These are phyloP conservation scores for Mitragyna speciosa DNA, from an alignment of 257 asterid species.

Conservation along the genomic window DNA sequence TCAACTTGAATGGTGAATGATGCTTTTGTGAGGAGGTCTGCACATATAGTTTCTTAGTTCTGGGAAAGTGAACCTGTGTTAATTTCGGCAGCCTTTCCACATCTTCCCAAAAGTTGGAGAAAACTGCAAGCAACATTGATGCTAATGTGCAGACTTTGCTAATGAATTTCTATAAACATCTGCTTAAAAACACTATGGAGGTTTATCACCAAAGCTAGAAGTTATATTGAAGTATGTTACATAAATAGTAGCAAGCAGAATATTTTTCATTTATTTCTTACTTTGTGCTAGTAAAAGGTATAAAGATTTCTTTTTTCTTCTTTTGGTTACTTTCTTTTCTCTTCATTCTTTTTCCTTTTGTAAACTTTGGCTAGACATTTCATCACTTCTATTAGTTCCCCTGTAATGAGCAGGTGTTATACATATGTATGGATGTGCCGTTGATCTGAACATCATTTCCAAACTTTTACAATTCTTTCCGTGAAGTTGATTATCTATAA, in stretches of 20 bases:
- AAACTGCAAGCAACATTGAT: too few species aligned
- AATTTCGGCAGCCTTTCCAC: too few species aligned
- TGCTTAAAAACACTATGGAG: too few species aligned
- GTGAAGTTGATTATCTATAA: not conserved
- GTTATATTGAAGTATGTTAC: too few species aligned
- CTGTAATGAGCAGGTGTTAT: not conserved
- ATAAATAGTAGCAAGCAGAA: not conserved
- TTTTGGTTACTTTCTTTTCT: not conserved
- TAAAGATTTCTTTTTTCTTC: not conserved
- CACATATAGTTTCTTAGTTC: too few species aligned
- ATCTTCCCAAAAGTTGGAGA: too few species aligned
- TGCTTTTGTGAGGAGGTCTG: not conserved
- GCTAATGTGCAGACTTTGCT: too few species aligned
- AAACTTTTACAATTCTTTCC: not conserved
- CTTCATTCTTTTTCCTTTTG: not conserved
- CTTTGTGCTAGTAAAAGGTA: not conserved
- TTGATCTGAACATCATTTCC: not conserved
- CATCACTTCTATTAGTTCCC: too few species aligned
- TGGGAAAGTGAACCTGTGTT: too few species aligned
- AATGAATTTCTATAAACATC: too few species aligned
- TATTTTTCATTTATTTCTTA: not conserved
- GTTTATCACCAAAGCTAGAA: too few species aligned
- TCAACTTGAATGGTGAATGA: not conserved
- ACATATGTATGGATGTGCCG: too few species aligned
- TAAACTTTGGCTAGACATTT: not conserved